Evolutionary conservation across 2,329 filamentous ascomycete genomes (phyloP).

Genomic region (Fusarium succisae): DNA sequence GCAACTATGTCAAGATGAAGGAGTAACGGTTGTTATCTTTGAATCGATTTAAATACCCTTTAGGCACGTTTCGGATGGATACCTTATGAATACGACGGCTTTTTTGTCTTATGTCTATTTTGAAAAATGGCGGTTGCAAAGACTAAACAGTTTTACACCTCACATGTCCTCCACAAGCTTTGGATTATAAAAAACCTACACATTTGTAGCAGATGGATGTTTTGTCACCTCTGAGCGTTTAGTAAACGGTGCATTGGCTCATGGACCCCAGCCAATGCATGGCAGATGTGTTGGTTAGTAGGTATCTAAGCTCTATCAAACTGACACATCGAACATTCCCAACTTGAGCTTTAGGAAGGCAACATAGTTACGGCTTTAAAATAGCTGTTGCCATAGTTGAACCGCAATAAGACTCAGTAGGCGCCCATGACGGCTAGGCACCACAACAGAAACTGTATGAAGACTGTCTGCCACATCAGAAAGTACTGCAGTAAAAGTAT

Average conservation of each 20-base stretch:
- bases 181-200: not conserved
- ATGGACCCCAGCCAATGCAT: not conserved
- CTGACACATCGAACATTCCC: not conserved
- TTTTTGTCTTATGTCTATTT: slow-evolving; percentile 9
- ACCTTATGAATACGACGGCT: slow-evolving; percentile 1
- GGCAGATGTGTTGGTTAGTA: not conserved
- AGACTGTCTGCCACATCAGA: not conserved
- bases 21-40: slow-evolving; percentile 49
- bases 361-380: not conserved
- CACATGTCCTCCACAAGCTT: not conserved
- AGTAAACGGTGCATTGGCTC: not conserved
- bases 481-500: not conserved
- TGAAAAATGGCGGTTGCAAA: not conserved
- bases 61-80: slow-evolving; percentile 25
- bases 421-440: not conserved
- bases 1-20: slow-evolving; percentile 77
- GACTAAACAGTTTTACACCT: not conserved
- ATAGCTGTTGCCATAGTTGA: not conserved
- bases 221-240: not conserved
- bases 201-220: not conserved
- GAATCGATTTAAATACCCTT: slow-evolving; percentile 36
- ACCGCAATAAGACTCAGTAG: not conserved
- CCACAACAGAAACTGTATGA: not conserved
- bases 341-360: not conserved
- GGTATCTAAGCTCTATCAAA: not conserved